These are phyloP conservation scores for Avena eriantha DNA, from an alignment of 176 grass and related monocot genomes.

Conservation along the genomic window DNA sequence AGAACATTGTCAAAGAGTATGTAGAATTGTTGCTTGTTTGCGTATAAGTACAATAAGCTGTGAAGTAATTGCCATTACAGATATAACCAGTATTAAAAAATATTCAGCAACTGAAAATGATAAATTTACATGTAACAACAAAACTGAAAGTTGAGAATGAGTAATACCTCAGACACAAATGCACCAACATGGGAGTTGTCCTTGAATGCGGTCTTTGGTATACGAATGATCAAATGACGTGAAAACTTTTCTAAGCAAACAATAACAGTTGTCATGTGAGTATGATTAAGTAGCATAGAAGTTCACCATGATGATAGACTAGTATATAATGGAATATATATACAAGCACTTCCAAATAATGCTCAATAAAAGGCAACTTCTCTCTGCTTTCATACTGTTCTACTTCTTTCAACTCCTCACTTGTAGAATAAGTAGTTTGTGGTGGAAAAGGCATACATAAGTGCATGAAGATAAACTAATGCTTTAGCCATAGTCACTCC, in stretches of 20 bases:
- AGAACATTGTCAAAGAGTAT: background rate
- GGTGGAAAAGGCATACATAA: background rate
- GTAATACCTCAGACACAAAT: slow-evolving; percentile 84
- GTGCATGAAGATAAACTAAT: slow-evolving; percentile 27
- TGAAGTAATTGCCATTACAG: slow-evolving; percentile 15
- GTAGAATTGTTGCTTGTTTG: background rate
- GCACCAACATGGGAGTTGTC: slow-evolving; percentile 96
- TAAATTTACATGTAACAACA: slow-evolving; percentile 18
- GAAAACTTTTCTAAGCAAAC: slow-evolving; percentile 88
- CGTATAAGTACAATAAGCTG: slow-evolving; percentile 13
- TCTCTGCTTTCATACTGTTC: background rate
- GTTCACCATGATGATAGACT: background rate
- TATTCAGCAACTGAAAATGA: slow-evolving; percentile 10
- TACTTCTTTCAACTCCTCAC: background rate
- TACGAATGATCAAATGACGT: slow-evolving; percentile 82
- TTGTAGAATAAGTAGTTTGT: slow-evolving; percentile 27
- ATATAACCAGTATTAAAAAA: slow-evolving; percentile 11
- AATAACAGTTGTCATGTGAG: slow-evolving; percentile 37
- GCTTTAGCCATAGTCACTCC: background rate
- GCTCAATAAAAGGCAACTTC: background rate
- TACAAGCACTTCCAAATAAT: slow-evolving; percentile 19
- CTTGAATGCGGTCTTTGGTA: slow-evolving; percentile 91
- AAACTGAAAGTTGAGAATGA: slow-evolving; percentile 36
- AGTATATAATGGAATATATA: background rate
- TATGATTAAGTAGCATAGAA: slow-evolving; percentile 28